These are phyloP conservation scores for Diaporthe citrichinensis DNA, from an alignment of 2,329 filamentous ascomycete species.

Conservation along the genomic window DNA sequence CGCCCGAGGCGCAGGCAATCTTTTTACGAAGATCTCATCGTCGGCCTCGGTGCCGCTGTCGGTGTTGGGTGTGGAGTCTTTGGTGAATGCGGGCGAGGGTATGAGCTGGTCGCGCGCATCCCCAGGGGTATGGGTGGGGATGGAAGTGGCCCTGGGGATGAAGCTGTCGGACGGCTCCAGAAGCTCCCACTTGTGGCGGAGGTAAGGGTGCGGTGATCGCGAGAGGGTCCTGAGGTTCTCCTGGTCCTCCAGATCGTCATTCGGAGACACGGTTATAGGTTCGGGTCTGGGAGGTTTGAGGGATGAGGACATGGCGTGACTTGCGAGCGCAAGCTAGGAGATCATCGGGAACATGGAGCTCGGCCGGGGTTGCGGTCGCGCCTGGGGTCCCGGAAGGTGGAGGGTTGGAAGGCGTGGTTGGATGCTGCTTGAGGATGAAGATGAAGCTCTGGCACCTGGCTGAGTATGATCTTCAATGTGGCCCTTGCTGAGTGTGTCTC, in stretches of 20 bases:
- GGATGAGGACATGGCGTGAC: conserved; percentile 63
- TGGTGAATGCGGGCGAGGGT: conserved; percentile 54
- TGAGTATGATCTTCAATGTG: conserved; percentile 15
- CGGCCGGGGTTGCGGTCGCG: conserved; percentile 7
- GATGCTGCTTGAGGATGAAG: neutral
- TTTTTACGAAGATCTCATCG: conserved; percentile 90
- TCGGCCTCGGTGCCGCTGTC: conserved; percentile 97
- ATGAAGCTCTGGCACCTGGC: conserved; percentile 30
- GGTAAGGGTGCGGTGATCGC: conserved; percentile 78
- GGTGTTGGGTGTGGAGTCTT: conserved; percentile 75
- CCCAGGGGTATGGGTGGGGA: conserved; percentile 42
- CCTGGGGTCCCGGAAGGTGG: conserved; percentile 11
- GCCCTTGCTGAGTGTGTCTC: conserved; percentile 1
- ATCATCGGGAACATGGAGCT: conserved; percentile 30
- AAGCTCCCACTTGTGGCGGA: conserved; percentile 70
- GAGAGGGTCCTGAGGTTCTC: conserved; percentile 64
- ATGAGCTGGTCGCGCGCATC: conserved; percentile 45
- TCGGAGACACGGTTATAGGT: conserved; percentile 43
- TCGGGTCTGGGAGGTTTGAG: conserved; percentile 54
- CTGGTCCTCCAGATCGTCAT: conserved; percentile 52
- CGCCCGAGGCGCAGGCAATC: conserved; percentile 83
- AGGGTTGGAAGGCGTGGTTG: neutral
- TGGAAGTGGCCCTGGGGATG: conserved; percentile 45
- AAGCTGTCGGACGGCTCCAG: conserved; percentile 57
- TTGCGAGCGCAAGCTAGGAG: conserved; percentile 44